Conservation (phyloP, 805 yeast species). For the Lipomyces sp. region DNA sequence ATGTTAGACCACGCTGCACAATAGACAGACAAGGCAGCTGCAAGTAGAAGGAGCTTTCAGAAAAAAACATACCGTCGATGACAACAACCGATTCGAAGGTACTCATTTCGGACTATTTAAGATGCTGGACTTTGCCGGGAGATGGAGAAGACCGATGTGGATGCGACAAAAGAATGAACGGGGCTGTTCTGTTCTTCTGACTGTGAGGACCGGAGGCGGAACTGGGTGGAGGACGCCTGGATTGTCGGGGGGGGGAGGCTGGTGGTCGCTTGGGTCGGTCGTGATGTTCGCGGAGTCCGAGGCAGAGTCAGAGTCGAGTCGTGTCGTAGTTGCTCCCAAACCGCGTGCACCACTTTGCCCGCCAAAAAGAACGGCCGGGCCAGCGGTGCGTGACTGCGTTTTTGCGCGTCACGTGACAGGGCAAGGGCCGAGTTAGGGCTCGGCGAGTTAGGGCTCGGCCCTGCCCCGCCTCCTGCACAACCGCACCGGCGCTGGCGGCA, state of each 20-base stretch:
- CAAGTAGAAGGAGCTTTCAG: background rate
- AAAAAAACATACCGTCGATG: constrained; percentile 29
- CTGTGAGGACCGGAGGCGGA: background rate
- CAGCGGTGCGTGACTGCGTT: constrained; percentile 5
- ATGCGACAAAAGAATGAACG: background rate
- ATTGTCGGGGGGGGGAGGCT: background rate
- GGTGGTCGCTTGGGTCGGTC: background rate
- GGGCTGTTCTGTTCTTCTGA: no score
- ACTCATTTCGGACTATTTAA: no score
- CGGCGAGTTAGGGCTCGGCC: constrained; percentile 6
- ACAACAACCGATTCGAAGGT: constrained; percentile 29
- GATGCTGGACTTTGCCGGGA: background rate
- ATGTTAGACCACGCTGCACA: background rate
- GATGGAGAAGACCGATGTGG: background rate
- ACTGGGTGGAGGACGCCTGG: background rate
- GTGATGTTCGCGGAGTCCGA: no score
- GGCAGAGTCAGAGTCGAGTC: no score
- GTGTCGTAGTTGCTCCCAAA: no score
- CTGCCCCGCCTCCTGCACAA: background rate
- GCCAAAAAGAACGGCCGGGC: background rate
- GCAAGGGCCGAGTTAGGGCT: no score
- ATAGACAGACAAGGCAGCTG: background rate
- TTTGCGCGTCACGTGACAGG: no score
- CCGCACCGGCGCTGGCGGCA: background rate
- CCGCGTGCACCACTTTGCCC: background rate